A percentile compares a stretch with the other conserved stretches of the same genome.
These are phyloP conservation scores for Gremmenia infestans DNA, from an alignment of 2,329 filamentous ascomycete species.

Conservation along the genomic window DNA sequence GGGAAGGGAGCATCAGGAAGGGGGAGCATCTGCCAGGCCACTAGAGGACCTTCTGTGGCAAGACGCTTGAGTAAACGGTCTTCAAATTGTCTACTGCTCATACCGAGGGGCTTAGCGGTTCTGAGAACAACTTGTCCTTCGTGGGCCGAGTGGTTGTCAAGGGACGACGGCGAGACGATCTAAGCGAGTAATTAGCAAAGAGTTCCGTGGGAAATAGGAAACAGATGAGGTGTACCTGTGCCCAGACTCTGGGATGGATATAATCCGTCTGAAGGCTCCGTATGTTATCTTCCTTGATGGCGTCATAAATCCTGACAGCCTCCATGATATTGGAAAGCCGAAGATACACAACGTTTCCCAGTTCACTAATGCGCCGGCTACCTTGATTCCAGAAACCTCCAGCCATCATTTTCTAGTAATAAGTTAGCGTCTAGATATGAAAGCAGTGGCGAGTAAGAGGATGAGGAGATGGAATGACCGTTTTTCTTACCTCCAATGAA, in stretches of 20 bases:
- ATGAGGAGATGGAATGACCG: neutral
- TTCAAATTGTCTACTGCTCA: conserved; percentile 32
- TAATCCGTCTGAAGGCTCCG: conserved; percentile 23
- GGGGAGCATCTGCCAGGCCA: conserved; percentile 43
- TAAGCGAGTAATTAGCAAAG: conserved; percentile 25
- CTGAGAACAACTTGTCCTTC: conserved; percentile 53
- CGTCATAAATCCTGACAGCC: conserved; percentile 19
- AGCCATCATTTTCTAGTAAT: conserved; percentile 14
- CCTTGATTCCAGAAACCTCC: conserved; percentile 2
- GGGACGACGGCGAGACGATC: conserved; percentile 21
- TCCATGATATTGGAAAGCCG: conserved; percentile 23
- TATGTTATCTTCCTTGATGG: conserved; percentile 17
- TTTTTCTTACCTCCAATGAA: conserved; percentile 19
- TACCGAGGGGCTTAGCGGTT: conserved; percentile 35
- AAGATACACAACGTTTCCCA: conserved; percentile 18
- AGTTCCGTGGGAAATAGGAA: conserved; percentile 20
- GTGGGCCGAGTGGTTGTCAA: conserved; percentile 28
- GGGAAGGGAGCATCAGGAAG: conserved; percentile 12
- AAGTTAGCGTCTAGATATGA: conserved; percentile 2
- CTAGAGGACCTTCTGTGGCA: conserved; percentile 45
- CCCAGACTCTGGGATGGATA: conserved; percentile 17
- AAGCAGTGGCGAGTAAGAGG: neutral
- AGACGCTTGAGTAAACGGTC: conserved; percentile 39
- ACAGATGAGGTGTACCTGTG: conserved; percentile 11
- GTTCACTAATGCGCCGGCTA: conserved; percentile 6